Percentiles rank a stretch among this genome's conserved stretches.
Conservation (phyloP, 208 protist genomes). For the Trypanosomatidae sp. region DNA sequence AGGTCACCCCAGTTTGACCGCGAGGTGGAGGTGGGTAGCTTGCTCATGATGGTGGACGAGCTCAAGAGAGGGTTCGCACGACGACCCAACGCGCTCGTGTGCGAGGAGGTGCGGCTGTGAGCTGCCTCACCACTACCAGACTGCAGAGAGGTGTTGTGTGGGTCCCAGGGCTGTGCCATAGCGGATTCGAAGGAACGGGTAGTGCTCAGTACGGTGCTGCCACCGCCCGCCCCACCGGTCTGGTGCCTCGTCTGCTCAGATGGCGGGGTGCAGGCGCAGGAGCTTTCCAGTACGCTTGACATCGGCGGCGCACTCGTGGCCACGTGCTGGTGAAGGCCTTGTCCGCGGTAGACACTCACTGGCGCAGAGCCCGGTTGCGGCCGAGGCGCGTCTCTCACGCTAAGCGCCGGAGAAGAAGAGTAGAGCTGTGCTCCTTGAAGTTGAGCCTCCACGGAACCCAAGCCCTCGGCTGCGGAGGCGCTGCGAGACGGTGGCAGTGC, state of each 20-base stretch:
- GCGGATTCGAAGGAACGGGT: slow-evolving; percentile 58
- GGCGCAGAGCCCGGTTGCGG: slow-evolving; percentile 2
- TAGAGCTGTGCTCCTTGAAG: slow-evolving; percentile 1
- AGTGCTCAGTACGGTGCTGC: slow-evolving; percentile 23
- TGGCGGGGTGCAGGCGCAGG: slow-evolving; percentile 77
- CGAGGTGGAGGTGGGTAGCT: slow-evolving; percentile 1
- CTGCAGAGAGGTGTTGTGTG: slow-evolving; percentile 29
- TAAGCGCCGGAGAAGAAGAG: background rate
- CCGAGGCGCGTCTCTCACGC: slow-evolving; percentile 3
- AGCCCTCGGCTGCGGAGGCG: slow-evolving; percentile 9
- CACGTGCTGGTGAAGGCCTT: background rate
- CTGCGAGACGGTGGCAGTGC: slow-evolving; percentile 10
- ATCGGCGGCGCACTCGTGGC: slow-evolving; percentile 14
- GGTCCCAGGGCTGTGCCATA: slow-evolving; percentile 65
- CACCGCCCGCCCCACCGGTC: slow-evolving; percentile 4
- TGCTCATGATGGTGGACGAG: slow-evolving; percentile 28
- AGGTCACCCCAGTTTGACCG: slow-evolving; percentile 10
- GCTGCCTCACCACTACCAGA: slow-evolving; percentile 16
- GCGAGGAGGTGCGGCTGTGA: slow-evolving; percentile 32
- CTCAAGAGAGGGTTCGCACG: slow-evolving; percentile 73
- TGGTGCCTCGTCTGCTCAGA: slow-evolving; percentile 29
- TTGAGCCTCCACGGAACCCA: slow-evolving; percentile 1
- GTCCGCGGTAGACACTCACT: slow-evolving; percentile 10
- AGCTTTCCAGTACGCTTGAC: slow-evolving; percentile 32
- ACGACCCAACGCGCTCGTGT: slow-evolving; percentile 51